A percentile compares a stretch with the other conserved stretches of the same genome.
Conservation (phyloP, 768 basidiomycete species). For the Boletellus ananiceps region DNA sequence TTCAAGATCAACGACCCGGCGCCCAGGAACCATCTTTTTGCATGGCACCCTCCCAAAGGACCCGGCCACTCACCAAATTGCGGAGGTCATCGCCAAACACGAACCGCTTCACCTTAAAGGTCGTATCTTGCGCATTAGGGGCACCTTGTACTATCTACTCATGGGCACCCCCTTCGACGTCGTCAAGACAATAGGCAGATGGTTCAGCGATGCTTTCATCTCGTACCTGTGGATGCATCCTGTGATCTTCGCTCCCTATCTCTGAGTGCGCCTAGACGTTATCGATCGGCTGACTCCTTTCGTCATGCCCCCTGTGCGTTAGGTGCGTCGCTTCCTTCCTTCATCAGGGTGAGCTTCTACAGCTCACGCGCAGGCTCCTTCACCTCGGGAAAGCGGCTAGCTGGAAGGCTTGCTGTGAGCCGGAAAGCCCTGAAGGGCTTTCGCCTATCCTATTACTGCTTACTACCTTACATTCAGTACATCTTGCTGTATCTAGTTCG, state of each 20-base stretch:
- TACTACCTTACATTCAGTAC: too few relatives aligned
- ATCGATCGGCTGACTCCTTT: too few relatives aligned
- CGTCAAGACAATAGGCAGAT: neutral
- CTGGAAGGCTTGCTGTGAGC: too few relatives aligned
- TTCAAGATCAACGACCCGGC: neutral
- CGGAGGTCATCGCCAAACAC: neutral
- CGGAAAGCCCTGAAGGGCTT: too few relatives aligned
- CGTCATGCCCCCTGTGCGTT: too few relatives aligned
- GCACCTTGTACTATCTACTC: neutral
- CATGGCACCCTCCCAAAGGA: neutral
- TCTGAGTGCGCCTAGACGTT: neutral
- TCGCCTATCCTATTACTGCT: too few relatives aligned
- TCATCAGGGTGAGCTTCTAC: too few relatives aligned
- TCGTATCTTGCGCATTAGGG: neutral
- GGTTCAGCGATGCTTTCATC: neutral
- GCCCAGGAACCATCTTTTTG: neutral
- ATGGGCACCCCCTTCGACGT: neutral
- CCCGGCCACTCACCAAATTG: neutral
- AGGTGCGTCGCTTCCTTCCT: too few relatives aligned
- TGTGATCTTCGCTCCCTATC: neutral
- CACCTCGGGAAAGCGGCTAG: too few relatives aligned
- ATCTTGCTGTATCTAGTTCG: too few relatives aligned
- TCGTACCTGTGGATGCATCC: neutral
- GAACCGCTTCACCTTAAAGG: neutral
- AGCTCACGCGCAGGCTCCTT: too few relatives aligned